Evolutionary conservation across 129 eudicot genomes (phyloP).

Genomic region (Deinandra increscens): DNA sequence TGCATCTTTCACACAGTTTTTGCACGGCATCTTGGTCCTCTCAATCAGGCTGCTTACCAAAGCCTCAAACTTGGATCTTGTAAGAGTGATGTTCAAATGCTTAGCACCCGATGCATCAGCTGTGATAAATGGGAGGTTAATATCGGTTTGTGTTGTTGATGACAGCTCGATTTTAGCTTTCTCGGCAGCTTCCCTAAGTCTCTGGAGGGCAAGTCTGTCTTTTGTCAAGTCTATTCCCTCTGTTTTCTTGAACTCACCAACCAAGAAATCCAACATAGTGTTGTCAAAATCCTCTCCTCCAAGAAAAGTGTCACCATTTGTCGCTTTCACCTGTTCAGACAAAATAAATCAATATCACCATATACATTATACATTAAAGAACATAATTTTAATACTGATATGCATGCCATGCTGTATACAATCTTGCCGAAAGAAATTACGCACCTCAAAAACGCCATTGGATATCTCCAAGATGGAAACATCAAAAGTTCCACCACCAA

Average conservation of each 20-base stretch:
- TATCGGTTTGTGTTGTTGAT: constrained; percentile 48
- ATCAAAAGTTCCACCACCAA: constrained; percentile 99
- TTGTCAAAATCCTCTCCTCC: constrained; percentile 62
- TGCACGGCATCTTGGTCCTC: constrained; percentile 45
- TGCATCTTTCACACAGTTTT: constrained; percentile 55
- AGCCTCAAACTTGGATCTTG: constrained; percentile 57
- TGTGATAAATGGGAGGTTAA: constrained; percentile 58
- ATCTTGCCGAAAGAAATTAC: neutral
- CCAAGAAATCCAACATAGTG: constrained; percentile 42
- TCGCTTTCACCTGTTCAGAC: constrained; percentile 75
- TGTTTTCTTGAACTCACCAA: constrained; percentile 43
- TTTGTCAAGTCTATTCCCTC: constrained; percentile 59
- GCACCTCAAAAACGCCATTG: constrained; percentile 94
- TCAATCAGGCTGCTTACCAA: constrained; percentile 39
- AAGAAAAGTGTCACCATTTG: constrained; percentile 77
- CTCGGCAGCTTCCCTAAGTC: constrained; percentile 60
- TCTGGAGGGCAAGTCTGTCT: constrained; percentile 53
- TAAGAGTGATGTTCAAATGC: constrained; percentile 47
- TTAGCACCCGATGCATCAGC: constrained; percentile 64
- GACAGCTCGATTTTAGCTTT: constrained; percentile 59
- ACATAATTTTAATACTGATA: no score
- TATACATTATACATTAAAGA: no score
- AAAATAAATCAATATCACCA: neutral
- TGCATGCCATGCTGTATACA: neutral
- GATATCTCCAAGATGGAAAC: constrained; percentile 93